These are phyloP conservation scores for Gastrolobium villosum DNA, from an alignment of 306 rosid species.

Conservation along the genomic window DNA sequence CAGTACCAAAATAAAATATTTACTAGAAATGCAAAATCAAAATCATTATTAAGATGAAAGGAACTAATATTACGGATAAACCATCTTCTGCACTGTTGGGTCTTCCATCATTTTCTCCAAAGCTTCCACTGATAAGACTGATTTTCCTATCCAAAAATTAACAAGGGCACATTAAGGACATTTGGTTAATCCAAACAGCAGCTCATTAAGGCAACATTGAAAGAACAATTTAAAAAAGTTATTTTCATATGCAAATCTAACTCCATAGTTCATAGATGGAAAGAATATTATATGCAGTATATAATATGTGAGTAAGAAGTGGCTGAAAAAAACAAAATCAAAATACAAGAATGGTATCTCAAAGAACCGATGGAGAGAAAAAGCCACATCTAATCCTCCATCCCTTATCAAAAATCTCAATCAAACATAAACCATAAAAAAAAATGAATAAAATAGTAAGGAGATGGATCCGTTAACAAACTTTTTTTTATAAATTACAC, in stretches of 20 bases:
- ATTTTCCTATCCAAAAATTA: conserved; percentile 65
- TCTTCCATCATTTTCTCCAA: conserved; percentile 99
- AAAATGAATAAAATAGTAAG: conserved; percentile 29
- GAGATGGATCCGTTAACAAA: too few relatives aligned
- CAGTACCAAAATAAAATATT: conserved; percentile 16
- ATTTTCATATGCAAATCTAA: too few relatives aligned
- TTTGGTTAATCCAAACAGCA: conserved; percentile 34
- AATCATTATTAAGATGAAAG: conserved; percentile 33
- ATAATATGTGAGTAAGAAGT: conserved; percentile 16
- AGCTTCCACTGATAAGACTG: conserved; percentile 86
- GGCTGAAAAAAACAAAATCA: conserved; percentile 35
- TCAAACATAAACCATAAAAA: conserved; percentile 35
- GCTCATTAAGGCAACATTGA: conserved; percentile 34
- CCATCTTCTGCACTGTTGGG: conserved; percentile 98
- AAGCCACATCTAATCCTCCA: conserved; percentile 42
- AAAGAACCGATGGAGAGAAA: conserved; percentile 38
- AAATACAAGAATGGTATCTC: conserved; percentile 37
- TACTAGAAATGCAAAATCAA: conserved; percentile 18
- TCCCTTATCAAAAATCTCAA: conserved; percentile 45
- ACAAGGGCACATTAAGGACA: conserved; percentile 44
- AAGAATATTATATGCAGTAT: background rate
- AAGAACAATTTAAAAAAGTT: conserved; percentile 32
- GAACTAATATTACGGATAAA: conserved; percentile 86
- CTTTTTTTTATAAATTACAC: too few relatives aligned
- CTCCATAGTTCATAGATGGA: too few relatives aligned